phyloP scores from a whole-genome alignment of 2,329 filamentous ascomycete genomes.

The Claviceps quebecensis region DNA sequence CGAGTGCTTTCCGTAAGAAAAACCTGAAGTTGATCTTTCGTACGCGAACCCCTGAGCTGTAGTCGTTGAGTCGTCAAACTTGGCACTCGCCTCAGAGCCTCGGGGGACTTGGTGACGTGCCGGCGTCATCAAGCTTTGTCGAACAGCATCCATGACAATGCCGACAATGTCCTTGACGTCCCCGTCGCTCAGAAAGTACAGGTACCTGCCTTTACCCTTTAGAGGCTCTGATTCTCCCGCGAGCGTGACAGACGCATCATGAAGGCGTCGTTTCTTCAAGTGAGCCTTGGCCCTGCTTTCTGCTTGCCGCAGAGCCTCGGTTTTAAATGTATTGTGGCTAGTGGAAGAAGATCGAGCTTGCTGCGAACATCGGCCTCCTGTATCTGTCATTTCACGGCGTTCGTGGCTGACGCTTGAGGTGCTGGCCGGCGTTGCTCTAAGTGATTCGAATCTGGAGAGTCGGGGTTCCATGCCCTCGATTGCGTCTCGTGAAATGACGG shows the following conservation, averaged over 20 bases:
- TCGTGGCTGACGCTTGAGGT: neutral
- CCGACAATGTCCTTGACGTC: slow-evolving; percentile 6
- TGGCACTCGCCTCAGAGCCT: neutral
- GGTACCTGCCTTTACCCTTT: neutral
- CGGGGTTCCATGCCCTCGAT: neutral
- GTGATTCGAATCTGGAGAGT: neutral
- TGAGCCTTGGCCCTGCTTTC: slow-evolving; percentile 2
- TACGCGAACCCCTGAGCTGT: too few relatives aligned
- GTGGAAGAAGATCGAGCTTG: neutral
- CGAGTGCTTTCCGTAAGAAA: slow-evolving; percentile 10
- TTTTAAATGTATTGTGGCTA: neutral
- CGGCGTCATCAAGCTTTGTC: neutral
- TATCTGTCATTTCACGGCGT: neutral
- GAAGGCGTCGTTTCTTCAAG: slow-evolving; percentile 1
- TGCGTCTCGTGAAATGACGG: neutral
- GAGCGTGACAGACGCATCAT: neutral
- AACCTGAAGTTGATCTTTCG: slow-evolving; percentile 5
- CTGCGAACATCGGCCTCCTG: neutral
- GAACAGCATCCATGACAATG: slow-evolving; percentile 3
- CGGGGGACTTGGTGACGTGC: neutral
- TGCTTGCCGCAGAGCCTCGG: slow-evolving; percentile 1
- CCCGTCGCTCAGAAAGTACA: slow-evolving; percentile 9
- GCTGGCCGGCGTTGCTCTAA: neutral
- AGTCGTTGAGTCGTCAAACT: neutral
- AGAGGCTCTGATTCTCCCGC: neutral